Conservation (phyloP, 495 filamentous ascomycete genomes). For the Chaetomium fimeti region DNA sequence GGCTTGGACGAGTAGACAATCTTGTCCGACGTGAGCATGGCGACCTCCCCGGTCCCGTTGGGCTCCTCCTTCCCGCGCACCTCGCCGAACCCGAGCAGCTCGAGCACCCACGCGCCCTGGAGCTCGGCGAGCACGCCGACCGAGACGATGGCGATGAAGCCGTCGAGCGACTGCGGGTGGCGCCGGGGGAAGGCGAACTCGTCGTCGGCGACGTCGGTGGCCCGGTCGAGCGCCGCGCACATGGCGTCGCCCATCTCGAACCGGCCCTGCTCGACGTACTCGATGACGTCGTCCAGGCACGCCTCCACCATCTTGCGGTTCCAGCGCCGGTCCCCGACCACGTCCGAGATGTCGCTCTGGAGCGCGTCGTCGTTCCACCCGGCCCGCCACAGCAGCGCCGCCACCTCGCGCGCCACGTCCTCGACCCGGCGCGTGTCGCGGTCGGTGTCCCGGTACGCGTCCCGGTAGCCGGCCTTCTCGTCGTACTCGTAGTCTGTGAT, state of each 20-base stretch:
- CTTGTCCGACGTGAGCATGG: conserved; percentile 25
- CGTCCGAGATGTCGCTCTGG: conserved; percentile 13
- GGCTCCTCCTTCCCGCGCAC: conserved; percentile 5
- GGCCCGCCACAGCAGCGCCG: conserved; percentile 22
- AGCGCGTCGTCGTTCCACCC: conserved; percentile 25
- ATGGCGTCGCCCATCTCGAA: conserved; percentile 25
- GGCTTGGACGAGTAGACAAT: conserved; percentile 8
- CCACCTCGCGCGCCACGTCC: conserved; percentile 19
- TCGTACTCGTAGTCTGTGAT: neutral
- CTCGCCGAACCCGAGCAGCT: conserved; percentile 30
- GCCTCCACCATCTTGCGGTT: conserved; percentile 24
- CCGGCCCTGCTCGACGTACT: conserved; percentile 26
- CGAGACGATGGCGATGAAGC: conserved; percentile 30
- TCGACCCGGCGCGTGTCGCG: conserved; percentile 8
- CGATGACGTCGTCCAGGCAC: conserved; percentile 27
- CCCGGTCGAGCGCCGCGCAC: conserved; percentile 25
- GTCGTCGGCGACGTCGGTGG: conserved; percentile 24
- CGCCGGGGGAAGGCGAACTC: conserved; percentile 26
- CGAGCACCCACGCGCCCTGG: conserved; percentile 29
- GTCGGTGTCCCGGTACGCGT: neutral
- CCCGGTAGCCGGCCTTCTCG: neutral
- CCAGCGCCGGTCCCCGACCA: conserved; percentile 22
- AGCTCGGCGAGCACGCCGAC: conserved; percentile 25
- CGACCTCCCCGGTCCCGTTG: conserved; percentile 13
- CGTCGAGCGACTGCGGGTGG: conserved; percentile 24